Conservation (phyloP, 2,329 filamentous ascomycete genomes). For the Calonectria ilicicola region DNA sequence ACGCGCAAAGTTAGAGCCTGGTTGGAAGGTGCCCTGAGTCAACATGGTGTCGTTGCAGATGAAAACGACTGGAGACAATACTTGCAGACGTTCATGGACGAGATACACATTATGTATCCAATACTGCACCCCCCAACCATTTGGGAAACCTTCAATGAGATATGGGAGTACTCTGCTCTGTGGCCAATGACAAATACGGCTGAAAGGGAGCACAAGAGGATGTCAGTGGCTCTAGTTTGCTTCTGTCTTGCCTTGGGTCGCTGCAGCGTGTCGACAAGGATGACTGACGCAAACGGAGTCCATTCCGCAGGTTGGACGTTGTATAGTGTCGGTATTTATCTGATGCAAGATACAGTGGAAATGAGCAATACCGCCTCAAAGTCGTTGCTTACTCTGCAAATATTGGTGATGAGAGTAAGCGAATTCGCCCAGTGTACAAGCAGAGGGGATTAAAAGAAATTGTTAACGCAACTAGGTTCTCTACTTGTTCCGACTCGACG, state of each 20-base stretch:
- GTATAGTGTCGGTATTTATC: conserved; percentile 25
- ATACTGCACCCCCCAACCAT: conserved; percentile 26
- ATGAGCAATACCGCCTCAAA: conserved; percentile 30
- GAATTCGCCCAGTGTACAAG: no score
- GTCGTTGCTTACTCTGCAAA: conserved; percentile 30
- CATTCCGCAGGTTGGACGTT: conserved; percentile 33
- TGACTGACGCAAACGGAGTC: conserved; percentile 27
- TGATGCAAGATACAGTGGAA: conserved; percentile 28
- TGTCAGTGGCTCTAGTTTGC: conserved; percentile 30
- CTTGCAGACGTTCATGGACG: conserved; percentile 30
- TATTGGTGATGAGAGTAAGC: conserved; percentile 27
- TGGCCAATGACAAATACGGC: conserved; percentile 16
- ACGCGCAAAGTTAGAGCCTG: conserved; percentile 18
- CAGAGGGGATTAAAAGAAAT: background rate
- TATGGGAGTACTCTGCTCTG: conserved; percentile 28
- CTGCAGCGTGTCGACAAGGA: conserved; percentile 31
- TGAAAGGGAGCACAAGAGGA: conserved; percentile 21
- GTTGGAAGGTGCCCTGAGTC: conserved; percentile 22
- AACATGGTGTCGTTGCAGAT: conserved; percentile 24
- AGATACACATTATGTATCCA: conserved; percentile 30
- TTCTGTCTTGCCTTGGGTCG: conserved; percentile 33
- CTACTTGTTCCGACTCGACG: conserved; percentile 33
- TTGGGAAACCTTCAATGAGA: conserved; percentile 31
- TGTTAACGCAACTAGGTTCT: conserved; percentile 11
- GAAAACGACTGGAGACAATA: conserved; percentile 27